phyloP scores from a whole-genome alignment of 208 protist species.

The Trypanosoma cruzi region DNA sequence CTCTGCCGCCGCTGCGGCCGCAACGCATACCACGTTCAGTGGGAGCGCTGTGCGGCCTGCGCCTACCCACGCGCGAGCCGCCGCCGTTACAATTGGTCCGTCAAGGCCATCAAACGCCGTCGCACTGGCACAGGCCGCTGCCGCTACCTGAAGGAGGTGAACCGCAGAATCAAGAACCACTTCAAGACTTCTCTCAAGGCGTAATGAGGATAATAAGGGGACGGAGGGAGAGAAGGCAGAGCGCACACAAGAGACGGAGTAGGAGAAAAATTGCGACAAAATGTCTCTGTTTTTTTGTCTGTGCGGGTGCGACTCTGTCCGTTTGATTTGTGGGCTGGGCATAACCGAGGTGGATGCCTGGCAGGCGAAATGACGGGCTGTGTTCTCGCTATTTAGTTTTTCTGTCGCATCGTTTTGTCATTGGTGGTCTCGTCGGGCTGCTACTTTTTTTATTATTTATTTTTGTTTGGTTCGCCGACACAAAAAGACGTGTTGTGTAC shows the following conservation, averaged over 20 bases:
- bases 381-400: neutral
- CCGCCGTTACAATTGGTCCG: slow-evolving; percentile 97
- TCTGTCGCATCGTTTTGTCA: neutral
- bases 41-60: slow-evolving; percentile 97
- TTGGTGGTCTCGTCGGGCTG: neutral
- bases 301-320: neutral
- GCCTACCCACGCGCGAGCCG: slow-evolving; percentile 97
- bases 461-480: neutral
- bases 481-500: neutral
- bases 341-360: neutral
- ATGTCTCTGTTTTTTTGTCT: neutral
- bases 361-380: neutral
- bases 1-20: slow-evolving; percentile 98
- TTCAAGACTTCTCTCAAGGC: slow-evolving; percentile 94
- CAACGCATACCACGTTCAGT: slow-evolving; percentile 98
- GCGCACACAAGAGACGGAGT: neutral
- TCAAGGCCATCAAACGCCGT: slow-evolving; percentile 98
- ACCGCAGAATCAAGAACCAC: slow-evolving; percentile 97
- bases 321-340: neutral
- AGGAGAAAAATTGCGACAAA: neutral
- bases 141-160: slow-evolving; percentile 96
- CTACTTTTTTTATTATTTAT: slow-evolving; percentile 3
- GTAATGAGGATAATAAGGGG: slow-evolving; percentile 23
- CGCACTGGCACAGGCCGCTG: slow-evolving; percentile 98
- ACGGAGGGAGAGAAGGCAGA: neutral